Evolutionary conservation across 2,329 filamentous ascomycete species (phyloP).

Genomic region (Stemphylium vesicarium): DNA sequence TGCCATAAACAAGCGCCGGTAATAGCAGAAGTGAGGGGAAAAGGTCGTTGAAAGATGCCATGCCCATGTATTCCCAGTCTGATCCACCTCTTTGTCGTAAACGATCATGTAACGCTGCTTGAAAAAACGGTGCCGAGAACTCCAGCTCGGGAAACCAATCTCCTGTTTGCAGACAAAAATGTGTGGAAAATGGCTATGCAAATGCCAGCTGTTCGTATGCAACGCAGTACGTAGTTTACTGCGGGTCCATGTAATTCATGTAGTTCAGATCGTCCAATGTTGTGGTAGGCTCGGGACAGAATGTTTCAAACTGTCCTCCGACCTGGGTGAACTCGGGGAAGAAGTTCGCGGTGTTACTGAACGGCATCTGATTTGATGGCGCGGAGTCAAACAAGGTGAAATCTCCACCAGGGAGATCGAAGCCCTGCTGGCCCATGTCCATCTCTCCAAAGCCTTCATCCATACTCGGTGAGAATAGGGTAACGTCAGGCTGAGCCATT

Average conservation of each 20-base stretch:
- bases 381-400: constrained; percentile 65
- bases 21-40: constrained; percentile 21
- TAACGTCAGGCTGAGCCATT: constrained; percentile 69
- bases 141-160: constrained; percentile 17
- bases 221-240: constrained; percentile 25
- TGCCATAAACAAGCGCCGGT: constrained; percentile 21
- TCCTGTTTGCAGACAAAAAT: constrained; percentile 18
- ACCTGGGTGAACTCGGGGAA: constrained; percentile 50
- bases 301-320: constrained; percentile 48
- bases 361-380: constrained; percentile 29
- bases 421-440: constrained; percentile 39
- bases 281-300: constrained; percentile 35
- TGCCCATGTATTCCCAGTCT: constrained; percentile 6
- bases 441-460: constrained; percentile 69
- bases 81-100: constrained; percentile 22
- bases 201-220: constrained; percentile 29
- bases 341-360: constrained; percentile 41
- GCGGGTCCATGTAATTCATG: constrained; percentile 30
- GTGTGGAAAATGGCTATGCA: constrained; percentile 26
- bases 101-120: constrained; percentile 22
- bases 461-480: constrained; percentile 69
- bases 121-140: constrained; percentile 23
- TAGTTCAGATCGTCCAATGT: constrained; percentile 40
- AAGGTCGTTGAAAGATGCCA: constrained; percentile 22
- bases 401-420: constrained; percentile 55